These are phyloP conservation scores for Aspergillus sp. DNA, from an alignment of 2,329 filamentous ascomycete genomes.

Conservation along the genomic window DNA sequence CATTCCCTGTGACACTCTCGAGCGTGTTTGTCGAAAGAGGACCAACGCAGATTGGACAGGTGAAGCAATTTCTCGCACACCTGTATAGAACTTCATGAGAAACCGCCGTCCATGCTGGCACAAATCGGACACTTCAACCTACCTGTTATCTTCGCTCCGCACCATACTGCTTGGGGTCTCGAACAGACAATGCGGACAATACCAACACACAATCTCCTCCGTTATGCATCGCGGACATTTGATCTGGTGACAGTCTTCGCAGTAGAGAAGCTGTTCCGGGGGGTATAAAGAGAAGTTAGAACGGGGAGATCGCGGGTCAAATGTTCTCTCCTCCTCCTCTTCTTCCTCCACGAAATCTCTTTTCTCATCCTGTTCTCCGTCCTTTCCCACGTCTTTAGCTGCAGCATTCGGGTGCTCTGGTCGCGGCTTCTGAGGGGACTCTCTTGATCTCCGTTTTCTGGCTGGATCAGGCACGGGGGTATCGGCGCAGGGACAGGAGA, in stretches of 20 bases:
- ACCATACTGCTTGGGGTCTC: constrained; percentile 91
- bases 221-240: constrained; percentile 84
- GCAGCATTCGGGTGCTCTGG: constrained; percentile 17
- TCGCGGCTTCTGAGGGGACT: constrained; percentile 25
- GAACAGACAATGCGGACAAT: constrained; percentile 89
- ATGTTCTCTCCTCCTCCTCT: constrained; percentile 69
- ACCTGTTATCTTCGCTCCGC: constrained; percentile 89
- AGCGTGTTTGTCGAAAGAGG: constrained; percentile 67
- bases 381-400: constrained; percentile 14
- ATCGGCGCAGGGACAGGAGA: constrained; percentile 56
- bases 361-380: not conserved
- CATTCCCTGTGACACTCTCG: constrained; percentile 45
- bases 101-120: no score
- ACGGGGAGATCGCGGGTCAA: constrained; percentile 75
- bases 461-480: constrained; percentile 33
- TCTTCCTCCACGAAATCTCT: constrained; percentile 40
- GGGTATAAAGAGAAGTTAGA: constrained; percentile 90
- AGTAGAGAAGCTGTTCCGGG: constrained; percentile 88
- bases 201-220: constrained; percentile 92
- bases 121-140: constrained; percentile 20
- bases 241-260: constrained; percentile 94
- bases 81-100: constrained; percentile 36
- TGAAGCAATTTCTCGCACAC: constrained; percentile 90
- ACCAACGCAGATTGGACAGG: constrained; percentile 81
- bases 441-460: constrained; percentile 32